Percentiles rank a stretch among this genome's conserved stretches.
Conservation (phyloP, 768 basidiomycete species). For the Termitomyces sp. region DNA sequence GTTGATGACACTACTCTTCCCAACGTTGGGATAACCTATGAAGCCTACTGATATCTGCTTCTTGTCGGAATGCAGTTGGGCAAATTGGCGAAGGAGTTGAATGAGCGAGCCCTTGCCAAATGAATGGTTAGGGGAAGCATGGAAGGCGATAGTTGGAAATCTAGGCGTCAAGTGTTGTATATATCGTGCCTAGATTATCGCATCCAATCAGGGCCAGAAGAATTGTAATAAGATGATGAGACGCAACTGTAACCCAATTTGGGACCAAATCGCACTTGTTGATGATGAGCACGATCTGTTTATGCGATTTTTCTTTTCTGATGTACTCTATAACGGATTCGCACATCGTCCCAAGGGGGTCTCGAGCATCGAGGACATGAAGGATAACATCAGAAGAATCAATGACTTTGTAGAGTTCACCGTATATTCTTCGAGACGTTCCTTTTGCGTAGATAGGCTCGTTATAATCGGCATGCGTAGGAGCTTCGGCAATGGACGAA, state of each 20-base stretch:
- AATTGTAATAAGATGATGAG: not conserved
- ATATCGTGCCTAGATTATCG: slow-evolving; percentile 72
- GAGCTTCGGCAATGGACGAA: slow-evolving; percentile 46
- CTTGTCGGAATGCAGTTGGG: slow-evolving; percentile 95
- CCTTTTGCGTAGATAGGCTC: slow-evolving; percentile 96
- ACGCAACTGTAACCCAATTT: slow-evolving; percentile 94
- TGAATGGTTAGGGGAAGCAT: slow-evolving; percentile 97
- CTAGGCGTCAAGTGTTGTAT: slow-evolving; percentile 92
- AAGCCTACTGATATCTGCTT: slow-evolving; percentile 99
- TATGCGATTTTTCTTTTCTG: slow-evolving; percentile 94
- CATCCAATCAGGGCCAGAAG: slow-evolving; percentile 2
- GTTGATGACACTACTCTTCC: slow-evolving; percentile 97
- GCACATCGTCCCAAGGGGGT: slow-evolving; percentile 94
- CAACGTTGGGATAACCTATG: slow-evolving; percentile 97
- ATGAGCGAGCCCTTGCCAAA: slow-evolving; percentile 99
- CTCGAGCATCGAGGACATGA: slow-evolving; percentile 93
- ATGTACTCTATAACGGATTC: slow-evolving; percentile 91
- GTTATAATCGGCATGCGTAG: slow-evolving; percentile 73
- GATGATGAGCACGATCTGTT: slow-evolving; percentile 93
- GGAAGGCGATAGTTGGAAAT: slow-evolving; percentile 97
- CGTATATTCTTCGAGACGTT: slow-evolving; percentile 93
- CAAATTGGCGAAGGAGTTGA: slow-evolving; percentile 93
- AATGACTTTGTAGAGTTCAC: slow-evolving; percentile 98
- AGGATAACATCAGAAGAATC: slow-evolving; percentile 97
- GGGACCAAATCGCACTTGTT: slow-evolving; percentile 99